A percentile compares a stretch with the other conserved stretches of the same genome.
Conservation (phyloP, 257 asterid genomes). For the Nicotiana noctiflora region DNA sequence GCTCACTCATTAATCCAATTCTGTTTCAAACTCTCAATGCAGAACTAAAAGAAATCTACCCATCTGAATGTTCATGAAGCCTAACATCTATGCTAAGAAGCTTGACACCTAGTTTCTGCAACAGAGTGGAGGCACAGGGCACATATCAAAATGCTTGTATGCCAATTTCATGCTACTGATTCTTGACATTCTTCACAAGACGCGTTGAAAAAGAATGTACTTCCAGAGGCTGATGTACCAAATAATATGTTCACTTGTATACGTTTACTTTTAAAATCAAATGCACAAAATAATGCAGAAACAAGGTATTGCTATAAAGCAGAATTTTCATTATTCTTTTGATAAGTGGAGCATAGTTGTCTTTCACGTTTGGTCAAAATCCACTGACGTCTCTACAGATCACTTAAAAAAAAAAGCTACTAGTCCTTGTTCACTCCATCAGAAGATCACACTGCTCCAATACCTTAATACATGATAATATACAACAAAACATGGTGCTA, state of each 20-base stretch:
- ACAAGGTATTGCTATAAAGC: not conserved
- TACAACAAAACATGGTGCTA: constrained; percentile 2
- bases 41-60: constrained; percentile 1
- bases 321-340: not conserved
- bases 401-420: not conserved
- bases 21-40: not conserved
- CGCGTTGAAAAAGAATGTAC: not conserved
- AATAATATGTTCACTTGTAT: not conserved
- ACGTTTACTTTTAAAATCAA: not conserved
- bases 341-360: not conserved
- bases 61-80: constrained; percentile 2
- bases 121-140: not conserved
- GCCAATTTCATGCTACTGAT: not conserved
- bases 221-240: not conserved
- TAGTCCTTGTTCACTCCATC: not conserved
- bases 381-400: not conserved
- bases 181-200: not conserved
- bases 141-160: not conserved
- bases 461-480: not conserved
- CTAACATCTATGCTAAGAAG: not conserved
- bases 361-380: not conserved
- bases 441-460: not conserved
- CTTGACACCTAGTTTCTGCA: constrained; percentile 1
- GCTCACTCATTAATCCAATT: not conserved
- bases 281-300: not conserved